phyloP scores from a whole-genome alignment of 192 early-diverging fungal species.

The Coemansia asiatica region DNA sequence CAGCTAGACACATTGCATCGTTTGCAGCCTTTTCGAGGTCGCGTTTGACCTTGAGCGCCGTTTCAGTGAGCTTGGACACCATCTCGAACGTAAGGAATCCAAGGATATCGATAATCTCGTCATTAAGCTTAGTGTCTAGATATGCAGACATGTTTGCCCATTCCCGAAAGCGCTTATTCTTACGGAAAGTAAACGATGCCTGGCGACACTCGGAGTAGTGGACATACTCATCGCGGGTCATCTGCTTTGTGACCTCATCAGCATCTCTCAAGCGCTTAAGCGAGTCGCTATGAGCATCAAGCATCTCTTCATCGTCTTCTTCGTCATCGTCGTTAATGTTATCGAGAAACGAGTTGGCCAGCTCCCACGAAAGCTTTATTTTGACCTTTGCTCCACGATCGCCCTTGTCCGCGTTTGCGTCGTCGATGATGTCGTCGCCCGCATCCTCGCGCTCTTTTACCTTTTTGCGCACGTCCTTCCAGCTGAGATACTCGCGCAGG shows the following conservation, averaged over 20 bases:
- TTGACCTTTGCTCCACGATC: conserved; percentile 64
- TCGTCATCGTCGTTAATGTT: conserved; percentile 79
- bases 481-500: conserved; percentile 84
- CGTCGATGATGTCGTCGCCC: conserved; percentile 46
- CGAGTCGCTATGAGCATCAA: conserved; percentile 84
- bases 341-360: conserved; percentile 76
- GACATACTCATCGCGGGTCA: conserved; percentile 99
- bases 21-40: conserved; percentile 60
- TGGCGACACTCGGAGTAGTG: conserved; percentile 98
- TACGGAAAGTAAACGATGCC: conserved; percentile 95
- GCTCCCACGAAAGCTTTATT: conserved; percentile 93
- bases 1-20: conserved; percentile 21
- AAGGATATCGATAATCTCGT: conserved; percentile 94
- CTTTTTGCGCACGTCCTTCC: conserved; percentile 95
- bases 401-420: conserved; percentile 55
- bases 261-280: conserved; percentile 82
- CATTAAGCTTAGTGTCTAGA: conserved; percentile 86
- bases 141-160: conserved; percentile 90
- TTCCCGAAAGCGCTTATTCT: conserved; percentile 88
- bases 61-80: conserved; percentile 89
- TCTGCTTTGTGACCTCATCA: conserved; percentile 87
- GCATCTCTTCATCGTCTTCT: conserved; percentile 86
- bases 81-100: conserved; percentile 96
- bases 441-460: conserved; percentile 77
- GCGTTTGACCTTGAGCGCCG: conserved; percentile 74